These are phyloP conservation scores for Cicer judaicum DNA, from an alignment of 306 rosid genomes.

Conservation along the genomic window DNA sequence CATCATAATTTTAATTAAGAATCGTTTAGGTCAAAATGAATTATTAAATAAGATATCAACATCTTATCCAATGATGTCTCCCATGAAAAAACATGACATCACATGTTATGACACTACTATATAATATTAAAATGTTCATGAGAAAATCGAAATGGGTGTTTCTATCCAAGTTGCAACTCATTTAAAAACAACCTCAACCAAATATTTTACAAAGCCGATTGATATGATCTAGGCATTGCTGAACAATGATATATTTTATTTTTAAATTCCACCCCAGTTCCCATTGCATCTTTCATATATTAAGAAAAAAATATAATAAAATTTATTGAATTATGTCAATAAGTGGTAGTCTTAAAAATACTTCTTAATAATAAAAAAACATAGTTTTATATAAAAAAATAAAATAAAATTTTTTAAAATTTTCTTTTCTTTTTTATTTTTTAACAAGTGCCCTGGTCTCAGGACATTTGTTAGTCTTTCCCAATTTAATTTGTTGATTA, in stretches of 20 bases:
- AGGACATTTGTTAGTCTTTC: too few species aligned
- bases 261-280: background rate
- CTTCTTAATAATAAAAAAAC: too few species aligned
- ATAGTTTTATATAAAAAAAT: too few species aligned
- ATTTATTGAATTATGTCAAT: too few species aligned
- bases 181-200: constrained; percentile 19
- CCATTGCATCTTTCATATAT: too few species aligned
- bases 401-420: too few species aligned
- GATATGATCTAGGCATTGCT: constrained; percentile 4
- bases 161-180: constrained; percentile 6
- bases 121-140: background rate
- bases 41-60: background rate
- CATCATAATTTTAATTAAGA: background rate
- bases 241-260: background rate
- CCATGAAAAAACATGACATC: constrained; percentile 24
- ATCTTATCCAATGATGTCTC: constrained; percentile 40
- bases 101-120: background rate
- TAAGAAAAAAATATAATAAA: too few species aligned
- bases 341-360: too few species aligned
- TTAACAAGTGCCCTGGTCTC: too few species aligned
- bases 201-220: background rate
- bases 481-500: too few species aligned
- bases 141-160: constrained; percentile 10
- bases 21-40: background rate
- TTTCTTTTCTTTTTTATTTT: too few species aligned